These are phyloP conservation scores for Aschersonia sp. DNA, from an alignment of 2,329 filamentous ascomycete genomes.

Conservation along the genomic window DNA sequence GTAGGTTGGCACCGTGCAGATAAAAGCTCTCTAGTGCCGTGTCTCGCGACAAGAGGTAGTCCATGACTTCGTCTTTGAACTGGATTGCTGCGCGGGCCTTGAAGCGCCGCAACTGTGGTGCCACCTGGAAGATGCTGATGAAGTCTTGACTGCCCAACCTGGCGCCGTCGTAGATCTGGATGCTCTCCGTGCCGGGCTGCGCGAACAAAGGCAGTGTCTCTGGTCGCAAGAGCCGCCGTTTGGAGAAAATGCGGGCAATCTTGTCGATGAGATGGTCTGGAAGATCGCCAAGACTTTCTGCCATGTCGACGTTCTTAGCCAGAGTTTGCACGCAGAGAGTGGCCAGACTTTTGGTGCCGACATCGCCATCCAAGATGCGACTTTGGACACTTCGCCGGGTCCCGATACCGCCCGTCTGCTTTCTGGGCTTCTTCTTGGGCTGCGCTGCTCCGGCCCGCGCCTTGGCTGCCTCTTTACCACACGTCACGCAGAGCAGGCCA, in stretches of 20 bases:
- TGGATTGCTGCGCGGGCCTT: slow-evolving; percentile 78
- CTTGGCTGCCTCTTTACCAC: slow-evolving; percentile 59
- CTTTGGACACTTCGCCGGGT: slow-evolving; percentile 68
- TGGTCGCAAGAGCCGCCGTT: slow-evolving; percentile 39
- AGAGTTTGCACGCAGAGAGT: slow-evolving; percentile 48
- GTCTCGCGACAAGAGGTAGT: slow-evolving; percentile 64
- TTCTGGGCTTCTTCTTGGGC: slow-evolving; percentile 31
- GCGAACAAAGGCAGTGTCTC: slow-evolving; percentile 43
- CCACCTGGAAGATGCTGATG: slow-evolving; percentile 63
- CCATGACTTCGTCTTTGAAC: slow-evolving; percentile 72
- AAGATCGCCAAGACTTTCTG: slow-evolving; percentile 46
- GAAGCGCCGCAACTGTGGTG: slow-evolving; percentile 53
- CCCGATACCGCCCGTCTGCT: slow-evolving; percentile 34
- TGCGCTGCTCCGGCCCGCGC: slow-evolving; percentile 30
- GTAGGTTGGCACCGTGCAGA: slow-evolving; percentile 70
- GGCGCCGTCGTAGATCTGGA: slow-evolving; percentile 43
- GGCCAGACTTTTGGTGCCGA: slow-evolving; percentile 55
- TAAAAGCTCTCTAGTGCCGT: slow-evolving; percentile 58
- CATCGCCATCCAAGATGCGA: slow-evolving; percentile 63
- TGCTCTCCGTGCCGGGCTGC: slow-evolving; percentile 31
- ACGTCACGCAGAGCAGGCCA: slow-evolving; percentile 71
- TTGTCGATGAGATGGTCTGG: slow-evolving; percentile 41
- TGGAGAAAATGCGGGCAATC: slow-evolving; percentile 44
- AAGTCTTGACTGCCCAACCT: slow-evolving; percentile 65
- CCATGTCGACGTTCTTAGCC: slow-evolving; percentile 46